These are phyloP conservation scores for Arthrobotrys entomopaga DNA, from an alignment of 2,329 filamentous ascomycete genomes.

Conservation along the genomic window DNA sequence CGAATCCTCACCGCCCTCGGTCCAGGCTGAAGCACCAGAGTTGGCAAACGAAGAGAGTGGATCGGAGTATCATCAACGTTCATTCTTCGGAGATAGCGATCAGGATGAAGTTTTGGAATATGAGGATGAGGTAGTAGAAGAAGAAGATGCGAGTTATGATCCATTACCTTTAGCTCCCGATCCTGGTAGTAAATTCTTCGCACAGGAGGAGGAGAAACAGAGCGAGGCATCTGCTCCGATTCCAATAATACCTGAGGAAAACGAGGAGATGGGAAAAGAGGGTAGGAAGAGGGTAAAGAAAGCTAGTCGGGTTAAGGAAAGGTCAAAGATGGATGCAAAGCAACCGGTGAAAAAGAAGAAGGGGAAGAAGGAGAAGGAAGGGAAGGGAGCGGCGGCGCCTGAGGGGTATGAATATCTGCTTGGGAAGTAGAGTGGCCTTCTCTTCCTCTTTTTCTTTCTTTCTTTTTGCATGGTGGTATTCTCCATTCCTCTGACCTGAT, in stretches of 20 bases:
- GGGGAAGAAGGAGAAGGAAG: not conserved
- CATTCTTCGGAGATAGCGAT: conserved; percentile 3
- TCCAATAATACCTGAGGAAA: no score
- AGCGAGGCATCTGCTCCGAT: no score
- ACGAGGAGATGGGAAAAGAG: no score
- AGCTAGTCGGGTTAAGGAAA: not conserved
- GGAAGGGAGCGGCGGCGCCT: not conserved
- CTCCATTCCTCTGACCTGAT: no score
- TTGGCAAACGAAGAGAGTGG: not conserved
- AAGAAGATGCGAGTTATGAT: not conserved
- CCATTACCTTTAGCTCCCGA: not conserved
- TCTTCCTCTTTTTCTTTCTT: no score
- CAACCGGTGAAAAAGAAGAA: not conserved
- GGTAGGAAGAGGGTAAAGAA: not conserved
- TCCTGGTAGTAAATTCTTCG: not conserved
- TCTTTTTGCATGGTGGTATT: no score
- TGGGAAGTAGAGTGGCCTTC: not conserved
- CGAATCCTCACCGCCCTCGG: no score
- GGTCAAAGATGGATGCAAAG: not conserved
- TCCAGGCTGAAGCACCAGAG: not conserved
- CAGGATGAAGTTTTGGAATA: not conserved
- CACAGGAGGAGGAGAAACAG: not conserved
- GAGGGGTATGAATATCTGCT: conserved; percentile 12
- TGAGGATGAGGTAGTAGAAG: not conserved
- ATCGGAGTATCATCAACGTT: not conserved